A percentile compares a stretch with the other conserved stretches of the same genome.
These are phyloP conservation scores for Delitschia confertaspora DNA, from an alignment of 495 filamentous ascomycete genomes.

Conservation along the genomic window DNA sequence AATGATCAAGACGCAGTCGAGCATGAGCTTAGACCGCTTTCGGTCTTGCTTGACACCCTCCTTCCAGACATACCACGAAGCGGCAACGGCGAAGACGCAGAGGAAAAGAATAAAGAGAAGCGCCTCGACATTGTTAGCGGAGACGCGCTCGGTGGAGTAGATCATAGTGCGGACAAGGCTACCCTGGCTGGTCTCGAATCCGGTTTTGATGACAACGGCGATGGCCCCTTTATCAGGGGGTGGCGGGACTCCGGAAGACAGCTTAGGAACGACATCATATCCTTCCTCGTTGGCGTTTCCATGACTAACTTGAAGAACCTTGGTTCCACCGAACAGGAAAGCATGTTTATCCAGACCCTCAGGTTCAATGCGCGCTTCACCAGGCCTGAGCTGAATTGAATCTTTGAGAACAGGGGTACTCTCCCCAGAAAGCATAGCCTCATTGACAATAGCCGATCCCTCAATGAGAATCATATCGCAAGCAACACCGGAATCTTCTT, in stretches of 20 bases:
- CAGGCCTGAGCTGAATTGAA: constrained; percentile 83
- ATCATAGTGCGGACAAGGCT: constrained; percentile 99
- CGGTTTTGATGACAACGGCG: constrained; percentile 92
- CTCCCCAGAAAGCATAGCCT: constrained; percentile 97
- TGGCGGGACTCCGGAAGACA: constrained; percentile 62
- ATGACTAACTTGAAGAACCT: constrained; percentile 92
- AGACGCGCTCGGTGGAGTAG: constrained; percentile 97
- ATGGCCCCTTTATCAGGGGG: constrained; percentile 87
- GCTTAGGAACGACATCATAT: constrained; percentile 48
- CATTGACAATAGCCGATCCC: constrained; percentile 95
- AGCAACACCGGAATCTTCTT: constrained; percentile 93
- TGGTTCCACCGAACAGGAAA: constrained; percentile 93
- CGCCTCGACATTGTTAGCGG: constrained; percentile 91
- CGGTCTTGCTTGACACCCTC: constrained; percentile 88
- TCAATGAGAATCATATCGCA: constrained; percentile 95
- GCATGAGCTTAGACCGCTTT: constrained; percentile 91
- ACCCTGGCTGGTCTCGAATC: constrained; percentile 97
- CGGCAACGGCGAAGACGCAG: constrained; percentile 89
- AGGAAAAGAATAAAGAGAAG: constrained; percentile 95
- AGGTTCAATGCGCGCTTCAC: constrained; percentile 72
- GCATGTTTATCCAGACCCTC: constrained; percentile 94
- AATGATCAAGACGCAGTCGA: constrained; percentile 95
- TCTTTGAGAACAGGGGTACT: constrained; percentile 96
- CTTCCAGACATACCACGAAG: constrained; percentile 99
- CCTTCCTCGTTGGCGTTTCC: constrained; percentile 59